Evolutionary conservation across 768 basidiomycete genomes (phyloP), one percentile per base, ranked within the genome.

Genomic region (Pulveroboletus sp.): DNA sequence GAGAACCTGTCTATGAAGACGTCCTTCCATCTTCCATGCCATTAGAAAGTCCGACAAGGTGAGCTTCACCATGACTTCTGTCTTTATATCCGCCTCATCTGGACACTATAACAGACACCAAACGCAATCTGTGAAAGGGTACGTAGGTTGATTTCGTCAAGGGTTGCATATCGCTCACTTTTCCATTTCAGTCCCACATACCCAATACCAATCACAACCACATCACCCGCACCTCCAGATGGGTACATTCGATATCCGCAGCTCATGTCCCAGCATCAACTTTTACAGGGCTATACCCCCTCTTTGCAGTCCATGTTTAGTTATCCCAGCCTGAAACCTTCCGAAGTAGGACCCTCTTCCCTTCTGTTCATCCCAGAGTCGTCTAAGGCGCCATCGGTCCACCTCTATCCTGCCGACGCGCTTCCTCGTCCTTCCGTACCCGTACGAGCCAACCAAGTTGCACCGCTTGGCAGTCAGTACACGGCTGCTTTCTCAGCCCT

Each of bases 201-300:
- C 57, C 79, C 78, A 15, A 69, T 77, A 27, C 83, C 85, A 32
- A 71, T 85, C 41, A 88, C 86, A 1, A 88, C 86, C 9, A 84
- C 87, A 28, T 80, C 84, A 5, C 74, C 80, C n/a, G 78, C 82
- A 14, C 72, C 75, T 6, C 72, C 75, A 32, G 68, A 74, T 15
- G 69, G 71, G 14, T 61, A 71, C 17, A 68, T 84, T 47, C 74
- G 74, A 31, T 87, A 86, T 58, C 86, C 87, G 1, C 73, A 79
- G 14, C 77, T 90, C 31, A 91, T 91, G 89, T 82, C 83, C 1
- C 78, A 79, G 49, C 89, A 91, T 51, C 89, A 91, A 65, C 76
- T 81, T 49, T 75, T 70, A 44, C 89, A 91, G 60, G 89, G 89
- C 35, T 91, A 91, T 60, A 77, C 76, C 24, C 88, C 88, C 1